These are phyloP conservation scores for Talaromyces sp. DNA, from an alignment of 2,329 filamentous ascomycete species.

Conservation along the genomic window DNA sequence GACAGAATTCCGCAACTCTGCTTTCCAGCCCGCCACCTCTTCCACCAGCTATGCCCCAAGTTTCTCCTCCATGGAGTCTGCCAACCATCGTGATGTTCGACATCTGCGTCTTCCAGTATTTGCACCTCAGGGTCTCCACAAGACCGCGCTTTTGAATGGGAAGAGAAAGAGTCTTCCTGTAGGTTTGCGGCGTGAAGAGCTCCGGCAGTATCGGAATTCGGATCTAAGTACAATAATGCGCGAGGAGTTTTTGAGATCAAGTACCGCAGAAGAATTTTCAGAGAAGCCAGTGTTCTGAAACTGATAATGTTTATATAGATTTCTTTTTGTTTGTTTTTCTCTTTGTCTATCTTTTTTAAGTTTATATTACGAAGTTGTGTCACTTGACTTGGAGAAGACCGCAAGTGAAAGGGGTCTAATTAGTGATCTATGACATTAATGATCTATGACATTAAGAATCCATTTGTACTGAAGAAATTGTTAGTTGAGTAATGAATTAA, in stretches of 20 bases:
- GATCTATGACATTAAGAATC: neutral
- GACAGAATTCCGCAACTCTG: conserved; percentile 2
- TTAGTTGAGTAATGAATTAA: neutral
- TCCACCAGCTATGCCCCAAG: conserved; percentile 21
- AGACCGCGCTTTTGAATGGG: neutral
- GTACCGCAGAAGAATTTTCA: conserved; percentile 7
- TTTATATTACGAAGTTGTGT: neutral
- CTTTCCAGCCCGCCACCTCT: neutral
- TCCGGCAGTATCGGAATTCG: conserved; percentile 32
- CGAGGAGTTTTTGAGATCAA: conserved; percentile 29
- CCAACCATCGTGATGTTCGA: neutral
- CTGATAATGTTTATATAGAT: neutral
- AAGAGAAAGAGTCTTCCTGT: conserved; percentile 22
- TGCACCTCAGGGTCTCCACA: conserved; percentile 19
- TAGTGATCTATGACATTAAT: neutral
- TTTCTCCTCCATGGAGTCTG: conserved; percentile 16
- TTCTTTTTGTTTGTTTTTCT: neutral
- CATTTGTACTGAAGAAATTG: neutral
- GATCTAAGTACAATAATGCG: conserved; percentile 31
- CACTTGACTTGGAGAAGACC: neutral
- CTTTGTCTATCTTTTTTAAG: neutral
- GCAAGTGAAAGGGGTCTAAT: neutral
- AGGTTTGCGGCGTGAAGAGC: conserved; percentile 29
- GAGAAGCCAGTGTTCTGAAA: neutral
- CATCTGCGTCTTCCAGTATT: conserved; percentile 19